Evolutionary conservation across 306 rosid genomes (phyloP), one percentile per base, ranked within the genome.

Genomic region (Quercus suber): DNA sequence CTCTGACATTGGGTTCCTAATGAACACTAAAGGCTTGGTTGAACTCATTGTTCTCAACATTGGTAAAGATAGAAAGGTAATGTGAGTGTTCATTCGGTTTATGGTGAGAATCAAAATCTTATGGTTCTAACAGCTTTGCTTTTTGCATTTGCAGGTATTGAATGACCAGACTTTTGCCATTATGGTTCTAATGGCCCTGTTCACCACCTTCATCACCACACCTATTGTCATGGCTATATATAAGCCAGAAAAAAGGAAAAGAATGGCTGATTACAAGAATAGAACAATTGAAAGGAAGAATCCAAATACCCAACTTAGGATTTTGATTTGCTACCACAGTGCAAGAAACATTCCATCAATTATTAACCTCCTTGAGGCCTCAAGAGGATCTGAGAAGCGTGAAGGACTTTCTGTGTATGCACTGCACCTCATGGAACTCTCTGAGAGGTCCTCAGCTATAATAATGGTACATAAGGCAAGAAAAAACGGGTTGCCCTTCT

Each of bases 91-190:
- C 79, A 56, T 76, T 31, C 71, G 15, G 59, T 75, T 55, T 33
- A 8, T 67, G 14, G 18, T 74, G 74, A 59, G 65, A 77, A 81
- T 69, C 73, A 55, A 28, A 41, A 5, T 58, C 15, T 43, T 56
- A 80, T 68, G 73, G 63, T 30, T 64, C 35, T 77, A 37, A 25
- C 10, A 28, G 28, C 11, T 73, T 78, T 51, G 55, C 52, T 33
- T 23, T 71, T 55, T 75, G 64, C 64, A 60, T 82, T 77, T 86
- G 80, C 92, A 92, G 98, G 98, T 94, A 61, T 86, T 94, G 85
- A 92, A 92, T 86, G 97, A 94, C 77, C 92, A 94, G 76, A 94
- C 97, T 28, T 94, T 94, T 81, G 96, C 97, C 30, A 88, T 94
- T 37, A 90, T 94, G 97, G 88, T 94, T 82, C 88, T 94, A 12